phyloP scores from a whole-genome alignment of 106 monocot species.

The Cymbidium sinense region DNA sequence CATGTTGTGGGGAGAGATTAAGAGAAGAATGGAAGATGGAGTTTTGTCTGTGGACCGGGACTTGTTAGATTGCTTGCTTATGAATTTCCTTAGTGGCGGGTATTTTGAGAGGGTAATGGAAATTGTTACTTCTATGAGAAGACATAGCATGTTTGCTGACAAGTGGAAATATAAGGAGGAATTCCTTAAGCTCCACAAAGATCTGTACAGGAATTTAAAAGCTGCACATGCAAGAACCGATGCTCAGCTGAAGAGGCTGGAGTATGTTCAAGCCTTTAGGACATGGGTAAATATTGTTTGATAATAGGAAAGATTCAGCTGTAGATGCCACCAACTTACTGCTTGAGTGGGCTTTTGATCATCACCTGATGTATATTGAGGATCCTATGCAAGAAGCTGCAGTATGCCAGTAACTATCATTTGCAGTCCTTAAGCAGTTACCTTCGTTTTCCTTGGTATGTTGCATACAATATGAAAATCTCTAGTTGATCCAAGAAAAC shows the following conservation, averaged over 20 bases:
- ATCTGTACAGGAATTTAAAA: constrained; percentile 61
- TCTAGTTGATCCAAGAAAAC: background rate
- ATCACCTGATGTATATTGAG: background rate
- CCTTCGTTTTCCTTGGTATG: background rate
- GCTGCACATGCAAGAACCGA: constrained; percentile 47
- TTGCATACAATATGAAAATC: background rate
- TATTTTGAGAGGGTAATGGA: constrained; percentile 88
- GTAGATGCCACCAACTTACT: background rate
- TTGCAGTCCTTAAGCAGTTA: background rate
- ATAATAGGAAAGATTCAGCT: background rate
- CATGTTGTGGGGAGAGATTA: constrained; percentile 86
- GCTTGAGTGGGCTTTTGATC: background rate
- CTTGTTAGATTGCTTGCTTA: constrained; percentile 65
- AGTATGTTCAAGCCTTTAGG: constrained; percentile 72
- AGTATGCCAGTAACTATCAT: background rate
- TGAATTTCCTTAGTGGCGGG: constrained; percentile 77
- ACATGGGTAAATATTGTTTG: constrained; percentile 48
- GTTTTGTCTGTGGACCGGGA: constrained; percentile 43
- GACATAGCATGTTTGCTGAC: constrained; percentile 50
- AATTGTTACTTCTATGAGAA: constrained; percentile 50
- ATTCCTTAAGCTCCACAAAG: constrained; percentile 68
- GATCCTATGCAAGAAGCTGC: background rate
- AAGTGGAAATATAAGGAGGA: constrained; percentile 75
- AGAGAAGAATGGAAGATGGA: constrained; percentile 50
- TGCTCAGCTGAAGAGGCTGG: constrained; percentile 74